Conservation (phyloP, 176 grass and related monocot genomes). For the Oryza brachyantha region DNA sequence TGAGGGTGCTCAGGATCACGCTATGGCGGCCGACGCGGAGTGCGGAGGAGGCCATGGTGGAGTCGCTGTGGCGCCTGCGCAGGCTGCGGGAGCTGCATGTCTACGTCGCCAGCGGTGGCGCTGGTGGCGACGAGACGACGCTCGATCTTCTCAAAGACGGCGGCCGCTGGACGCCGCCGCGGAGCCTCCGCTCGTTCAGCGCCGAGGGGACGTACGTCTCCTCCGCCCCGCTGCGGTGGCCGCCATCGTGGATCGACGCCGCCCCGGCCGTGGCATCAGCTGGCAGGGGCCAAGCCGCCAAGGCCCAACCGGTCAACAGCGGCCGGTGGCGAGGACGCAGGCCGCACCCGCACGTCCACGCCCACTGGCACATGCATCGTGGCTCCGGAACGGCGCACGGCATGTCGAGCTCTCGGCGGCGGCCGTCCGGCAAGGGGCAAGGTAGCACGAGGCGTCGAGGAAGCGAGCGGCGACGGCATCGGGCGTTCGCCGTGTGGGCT, state of each 20-base stretch:
- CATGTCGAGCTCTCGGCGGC: no score
- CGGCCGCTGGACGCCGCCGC: conserved; percentile 1
- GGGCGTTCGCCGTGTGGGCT: no score
- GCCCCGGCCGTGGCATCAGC: no score
- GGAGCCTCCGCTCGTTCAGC: neutral
- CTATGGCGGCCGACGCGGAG: neutral
- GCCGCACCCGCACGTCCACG: no score
- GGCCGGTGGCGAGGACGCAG: no score
- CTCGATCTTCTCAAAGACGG: neutral
- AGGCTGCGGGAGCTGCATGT: neutral
- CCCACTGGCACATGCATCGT: no score
- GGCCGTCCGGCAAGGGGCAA: no score
- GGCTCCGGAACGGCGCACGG: no score
- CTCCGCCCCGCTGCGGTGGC: neutral
- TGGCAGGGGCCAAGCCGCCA: no score
- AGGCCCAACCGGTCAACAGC: no score
- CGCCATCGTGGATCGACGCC: neutral
- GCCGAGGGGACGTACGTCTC: neutral
- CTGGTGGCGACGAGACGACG: neutral
- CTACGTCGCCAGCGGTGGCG: neutral
- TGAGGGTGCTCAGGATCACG: conserved; percentile 5
- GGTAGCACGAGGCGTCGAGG: no score
- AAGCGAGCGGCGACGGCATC: no score
- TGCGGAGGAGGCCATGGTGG: neutral
- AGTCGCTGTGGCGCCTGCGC: neutral